These are phyloP conservation scores for Sporisorium iseilematis-ciliati DNA, from an alignment of 1,284 basidiomycete genomes.

Conservation along the genomic window DNA sequence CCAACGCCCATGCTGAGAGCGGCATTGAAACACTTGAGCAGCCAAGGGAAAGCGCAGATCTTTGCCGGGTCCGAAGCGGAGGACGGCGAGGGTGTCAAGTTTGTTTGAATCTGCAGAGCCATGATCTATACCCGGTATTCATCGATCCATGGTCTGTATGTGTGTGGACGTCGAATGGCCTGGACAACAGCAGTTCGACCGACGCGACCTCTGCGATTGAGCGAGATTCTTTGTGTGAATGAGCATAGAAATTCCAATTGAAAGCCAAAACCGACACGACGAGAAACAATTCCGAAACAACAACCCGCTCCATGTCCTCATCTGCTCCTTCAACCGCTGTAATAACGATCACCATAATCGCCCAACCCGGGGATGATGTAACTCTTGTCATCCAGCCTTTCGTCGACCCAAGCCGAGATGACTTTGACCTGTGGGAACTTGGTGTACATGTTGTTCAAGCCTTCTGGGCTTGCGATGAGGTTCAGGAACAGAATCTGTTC, in stretches of 20 bases:
- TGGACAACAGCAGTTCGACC: too few species aligned
- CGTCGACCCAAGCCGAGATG: conserved; percentile 94
- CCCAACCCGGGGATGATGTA: conserved; percentile 69
- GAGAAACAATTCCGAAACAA: too few species aligned
- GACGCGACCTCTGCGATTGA: too few species aligned
- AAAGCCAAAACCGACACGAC: too few species aligned
- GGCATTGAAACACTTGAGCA: conserved; percentile 72
- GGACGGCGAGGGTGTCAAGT: conserved; percentile 72
- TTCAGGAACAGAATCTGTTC: conserved; percentile 95
- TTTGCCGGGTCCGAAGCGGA: conserved; percentile 71
- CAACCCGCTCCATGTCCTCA: too few species aligned
- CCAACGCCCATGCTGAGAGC: conserved; percentile 71
- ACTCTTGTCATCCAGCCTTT: conserved; percentile 84
- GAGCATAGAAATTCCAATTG: too few species aligned
- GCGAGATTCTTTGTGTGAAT: too few species aligned
- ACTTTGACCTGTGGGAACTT: conserved; percentile 85
- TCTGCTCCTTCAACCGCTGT: conserved; percentile 40
- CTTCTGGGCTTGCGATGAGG: conserved; percentile 92
- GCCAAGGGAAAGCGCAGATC: conserved; percentile 73
- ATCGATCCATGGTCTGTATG: too few species aligned
- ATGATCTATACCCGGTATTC: too few species aligned
- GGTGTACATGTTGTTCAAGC: conserved; percentile 83
- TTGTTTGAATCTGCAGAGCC: conserved; percentile 64
- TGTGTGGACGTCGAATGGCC: too few species aligned
- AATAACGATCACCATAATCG: conserved; percentile 67